These are phyloP conservation scores for Trifolium repens DNA, from an alignment of 306 rosid species.

Conservation along the genomic window DNA sequence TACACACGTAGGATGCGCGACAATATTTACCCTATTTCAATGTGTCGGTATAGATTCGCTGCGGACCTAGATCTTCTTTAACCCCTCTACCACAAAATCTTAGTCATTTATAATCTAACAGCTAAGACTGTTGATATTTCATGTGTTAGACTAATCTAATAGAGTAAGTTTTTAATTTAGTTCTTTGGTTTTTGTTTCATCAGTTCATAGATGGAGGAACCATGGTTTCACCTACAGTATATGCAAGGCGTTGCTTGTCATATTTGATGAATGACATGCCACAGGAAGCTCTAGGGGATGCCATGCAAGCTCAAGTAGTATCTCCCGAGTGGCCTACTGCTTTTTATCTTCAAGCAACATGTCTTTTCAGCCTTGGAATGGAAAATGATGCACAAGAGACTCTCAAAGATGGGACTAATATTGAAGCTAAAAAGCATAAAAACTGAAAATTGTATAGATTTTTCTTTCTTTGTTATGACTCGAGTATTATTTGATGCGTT, in stretches of 20 bases:
- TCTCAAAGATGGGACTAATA: slow-evolving; percentile 81
- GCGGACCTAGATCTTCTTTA: background rate
- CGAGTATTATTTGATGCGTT: slow-evolving; percentile 34
- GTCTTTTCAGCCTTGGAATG: slow-evolving; percentile 85
- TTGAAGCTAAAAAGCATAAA: slow-evolving; percentile 80
- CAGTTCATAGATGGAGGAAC: slow-evolving; percentile 96
- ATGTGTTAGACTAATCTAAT: background rate
- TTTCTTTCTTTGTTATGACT: slow-evolving; percentile 8
- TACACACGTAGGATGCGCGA: background rate
- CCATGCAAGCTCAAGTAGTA: slow-evolving; percentile 93
- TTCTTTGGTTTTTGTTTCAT: slow-evolving; percentile 26
- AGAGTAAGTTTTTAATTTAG: background rate
- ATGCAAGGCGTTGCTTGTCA: slow-evolving; percentile 83
- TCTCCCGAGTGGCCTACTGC: slow-evolving; percentile 97
- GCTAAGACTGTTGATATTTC: background rate
- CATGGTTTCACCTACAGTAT: slow-evolving; percentile 95
- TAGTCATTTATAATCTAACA: background rate
- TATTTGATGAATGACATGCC: slow-evolving; percentile 80
- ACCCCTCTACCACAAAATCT: background rate
- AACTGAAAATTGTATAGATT: slow-evolving; percentile 54
- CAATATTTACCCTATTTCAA: background rate
- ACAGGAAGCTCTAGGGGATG: slow-evolving; percentile 87
- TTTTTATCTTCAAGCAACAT: slow-evolving; percentile 90
- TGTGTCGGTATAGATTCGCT: background rate
- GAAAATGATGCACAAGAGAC: slow-evolving; percentile 94